A percentile compares a stretch with the other conserved stretches of the same genome.
Evolutionary conservation across 345 rosid genomes (phyloP).

Genomic region (Eucalyptus dawsonii): DNA sequence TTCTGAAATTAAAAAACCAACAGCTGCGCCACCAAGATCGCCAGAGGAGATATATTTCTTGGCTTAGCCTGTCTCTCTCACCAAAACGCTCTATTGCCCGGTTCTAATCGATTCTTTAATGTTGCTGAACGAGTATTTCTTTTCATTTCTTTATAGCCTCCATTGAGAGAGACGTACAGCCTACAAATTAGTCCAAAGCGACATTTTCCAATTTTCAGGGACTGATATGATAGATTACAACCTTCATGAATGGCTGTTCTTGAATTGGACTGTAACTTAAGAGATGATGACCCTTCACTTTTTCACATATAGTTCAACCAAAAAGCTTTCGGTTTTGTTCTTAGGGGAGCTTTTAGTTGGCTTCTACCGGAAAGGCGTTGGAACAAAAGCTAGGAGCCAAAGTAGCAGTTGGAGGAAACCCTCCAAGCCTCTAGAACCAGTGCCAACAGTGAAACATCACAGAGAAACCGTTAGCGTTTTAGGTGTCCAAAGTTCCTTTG

Average conservation of each 20-base stretch:
- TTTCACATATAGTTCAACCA: not conserved
- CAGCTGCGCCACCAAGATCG: not conserved
- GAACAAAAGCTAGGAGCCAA: not conserved
- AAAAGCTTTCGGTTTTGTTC: not conserved
- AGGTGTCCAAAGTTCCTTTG: not conserved
- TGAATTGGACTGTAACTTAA: not conserved
- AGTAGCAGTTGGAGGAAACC: not conserved
- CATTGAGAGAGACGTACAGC: not conserved
- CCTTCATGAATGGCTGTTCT: not conserved
- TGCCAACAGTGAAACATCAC: not conserved
- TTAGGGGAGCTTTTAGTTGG: not conserved
- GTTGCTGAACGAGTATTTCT: not conserved
- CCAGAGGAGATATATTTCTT: not conserved
- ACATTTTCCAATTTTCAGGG: not conserved
- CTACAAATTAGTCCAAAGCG: not conserved
- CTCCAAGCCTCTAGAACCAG: not conserved
- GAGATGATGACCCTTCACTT: not conserved
- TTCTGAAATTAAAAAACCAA: not conserved
- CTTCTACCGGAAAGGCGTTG: not conserved
- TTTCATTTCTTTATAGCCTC: not conserved
- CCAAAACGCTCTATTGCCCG: not conserved
- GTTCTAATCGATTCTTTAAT: not conserved
- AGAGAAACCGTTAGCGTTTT: not conserved
- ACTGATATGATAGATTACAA: not conserved
- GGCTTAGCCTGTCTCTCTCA: not conserved